Percentiles rank a stretch among this genome's conserved stretches.
Conservation (phyloP, 2,329 filamentous ascomycete genomes). For the Xylariaceae sp. region DNA sequence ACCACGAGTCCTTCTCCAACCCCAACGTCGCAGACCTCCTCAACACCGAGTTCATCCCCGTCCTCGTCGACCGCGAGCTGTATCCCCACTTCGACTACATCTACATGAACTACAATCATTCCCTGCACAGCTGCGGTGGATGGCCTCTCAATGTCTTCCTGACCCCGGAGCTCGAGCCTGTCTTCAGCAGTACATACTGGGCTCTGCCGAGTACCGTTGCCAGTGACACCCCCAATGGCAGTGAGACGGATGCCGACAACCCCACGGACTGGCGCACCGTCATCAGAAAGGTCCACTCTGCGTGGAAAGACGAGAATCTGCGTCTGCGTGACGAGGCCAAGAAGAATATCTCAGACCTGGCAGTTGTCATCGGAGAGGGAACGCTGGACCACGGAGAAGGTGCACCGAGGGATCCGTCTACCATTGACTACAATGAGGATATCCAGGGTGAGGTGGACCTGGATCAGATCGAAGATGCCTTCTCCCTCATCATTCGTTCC, state of each 20-base stretch:
- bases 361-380: constrained; percentile 85
- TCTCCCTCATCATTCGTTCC: constrained; percentile 72
- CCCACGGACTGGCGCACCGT: constrained; percentile 69
- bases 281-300: constrained; percentile 67
- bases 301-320: constrained; percentile 82
- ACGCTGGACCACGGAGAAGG: constrained; percentile 28
- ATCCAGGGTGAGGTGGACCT: constrained; percentile 73
- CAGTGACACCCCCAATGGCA: constrained; percentile 32
- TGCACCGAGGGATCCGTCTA: not conserved
- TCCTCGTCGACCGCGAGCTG: constrained; percentile 91
- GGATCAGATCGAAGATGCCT: constrained; percentile 87
- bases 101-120: constrained; percentile 98
- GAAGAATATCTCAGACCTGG: constrained; percentile 75
- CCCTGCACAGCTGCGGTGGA: constrained; percentile 82
- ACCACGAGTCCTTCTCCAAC: constrained; percentile 85
- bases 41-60: constrained; percentile 83
- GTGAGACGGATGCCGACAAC: constrained; percentile 25
- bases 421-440: constrained; percentile 26
- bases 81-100: constrained; percentile 90
- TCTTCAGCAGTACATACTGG: constrained; percentile 97
- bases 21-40: constrained; percentile 74
- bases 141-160: constrained; percentile 98
- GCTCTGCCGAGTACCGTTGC: constrained; percentile 66
- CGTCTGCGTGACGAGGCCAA: constrained; percentile 78
- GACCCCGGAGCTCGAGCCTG: constrained; percentile 85